Evolutionary conservation across 2,329 filamentous ascomycete species (phyloP), one percentile per base, ranked within the genome.

Genomic region (Ceratocystis smalleyi): DNA sequence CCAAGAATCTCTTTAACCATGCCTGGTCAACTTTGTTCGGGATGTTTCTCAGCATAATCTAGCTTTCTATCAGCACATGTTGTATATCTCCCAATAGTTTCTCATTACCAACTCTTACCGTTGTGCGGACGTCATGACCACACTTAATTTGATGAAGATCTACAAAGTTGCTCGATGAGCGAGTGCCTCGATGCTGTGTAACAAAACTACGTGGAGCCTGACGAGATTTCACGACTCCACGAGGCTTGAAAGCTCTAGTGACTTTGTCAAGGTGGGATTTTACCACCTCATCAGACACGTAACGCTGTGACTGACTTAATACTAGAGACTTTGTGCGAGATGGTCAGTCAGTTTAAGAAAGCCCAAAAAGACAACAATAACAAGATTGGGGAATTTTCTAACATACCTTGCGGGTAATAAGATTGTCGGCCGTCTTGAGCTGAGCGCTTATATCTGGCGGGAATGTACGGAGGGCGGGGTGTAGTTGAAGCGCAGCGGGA

Each of bases 31-130:
- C 85, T 70, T 91, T 90, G 75, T 96, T 96, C 1, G 92, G 92
- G 57, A 96, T 92, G 72, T 97, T 96, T 47, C 92, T 86, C 40
- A 96, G 75, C 92, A 97, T 96, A 68, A 97, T 89, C 86, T 90
- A 22, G 47, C 7, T 2, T 27, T 45, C 17, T n/a, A 3, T 3
- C 8, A n/a, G 62, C 4, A 2, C 2, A 5, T 7, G 30, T 5
- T 22, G 8, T 0, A 19, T 19, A 35, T 3, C 51, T 15, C 0
- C 2, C 17, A 22, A 3, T 60, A 5, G 40, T 10, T 19, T 60
- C 4, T 35, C 6, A 43, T 15, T 35, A 63, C 1, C 19, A 30
- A 75, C n/a, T 57, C 81, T 74, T 76, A 88, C 87, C 0, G 87
- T 91, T 7, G 87, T 90, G 62, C 87, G 82, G 66, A 90, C 86